Evolutionary conservation across 495 filamentous ascomycete genomes (phyloP).

Genomic region (Penicillium antarcticum): DNA sequence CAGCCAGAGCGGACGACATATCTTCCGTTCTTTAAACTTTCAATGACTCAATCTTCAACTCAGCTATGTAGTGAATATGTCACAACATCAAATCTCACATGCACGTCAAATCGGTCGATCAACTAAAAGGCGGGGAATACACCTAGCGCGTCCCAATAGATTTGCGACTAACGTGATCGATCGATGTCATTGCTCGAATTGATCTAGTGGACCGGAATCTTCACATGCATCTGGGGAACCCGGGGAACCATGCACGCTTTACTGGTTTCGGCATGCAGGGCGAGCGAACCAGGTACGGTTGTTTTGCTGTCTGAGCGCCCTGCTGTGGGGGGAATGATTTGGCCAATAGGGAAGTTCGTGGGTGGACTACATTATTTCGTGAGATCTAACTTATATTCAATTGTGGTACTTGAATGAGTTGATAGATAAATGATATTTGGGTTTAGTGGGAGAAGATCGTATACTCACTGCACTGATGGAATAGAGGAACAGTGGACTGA

Average conservation of each 20-base stretch:
- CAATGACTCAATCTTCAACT: background rate
- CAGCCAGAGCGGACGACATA: background rate
- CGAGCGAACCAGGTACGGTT: background rate
- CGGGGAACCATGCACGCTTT: background rate
- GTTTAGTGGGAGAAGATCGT: too few relatives aligned
- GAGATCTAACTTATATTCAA: too few relatives aligned
- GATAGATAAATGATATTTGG: too few relatives aligned
- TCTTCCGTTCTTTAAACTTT: background rate
- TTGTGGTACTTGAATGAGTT: too few relatives aligned
- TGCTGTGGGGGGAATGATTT: too few relatives aligned
- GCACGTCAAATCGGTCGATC: slow-evolving; percentile 1
- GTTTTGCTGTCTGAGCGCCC: too few relatives aligned
- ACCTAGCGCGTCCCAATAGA: slow-evolving; percentile 9
- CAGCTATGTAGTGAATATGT: background rate
- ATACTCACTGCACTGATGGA: too few relatives aligned
- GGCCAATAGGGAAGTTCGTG: too few relatives aligned
- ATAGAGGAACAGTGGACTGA: too few relatives aligned
- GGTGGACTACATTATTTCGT: too few relatives aligned
- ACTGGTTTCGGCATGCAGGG: slow-evolving; percentile 16
- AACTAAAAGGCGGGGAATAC: slow-evolving; percentile 9
- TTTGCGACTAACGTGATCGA: background rate
- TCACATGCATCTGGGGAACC: slow-evolving; percentile 2
- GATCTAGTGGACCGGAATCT: background rate
- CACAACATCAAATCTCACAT: slow-evolving; percentile 5
- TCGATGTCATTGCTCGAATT: background rate